These are phyloP conservation scores for Alternaria gansuensis DNA, from an alignment of 2,329 filamentous ascomycete genomes.

Conservation along the genomic window DNA sequence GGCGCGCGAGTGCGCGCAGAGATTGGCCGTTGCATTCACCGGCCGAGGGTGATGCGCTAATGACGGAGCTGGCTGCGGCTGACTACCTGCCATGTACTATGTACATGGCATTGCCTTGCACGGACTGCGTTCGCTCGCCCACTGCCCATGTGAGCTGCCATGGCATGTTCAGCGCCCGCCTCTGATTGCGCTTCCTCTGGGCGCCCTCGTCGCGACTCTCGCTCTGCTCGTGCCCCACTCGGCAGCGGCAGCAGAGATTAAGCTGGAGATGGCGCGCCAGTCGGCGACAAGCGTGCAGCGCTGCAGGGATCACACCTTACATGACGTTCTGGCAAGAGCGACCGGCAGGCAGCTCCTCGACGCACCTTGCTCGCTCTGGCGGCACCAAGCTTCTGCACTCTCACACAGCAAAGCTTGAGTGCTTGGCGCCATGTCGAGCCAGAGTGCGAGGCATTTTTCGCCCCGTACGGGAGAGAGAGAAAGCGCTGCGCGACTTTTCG, in stretches of 20 bases:
- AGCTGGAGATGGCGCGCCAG: conserved; percentile 35
- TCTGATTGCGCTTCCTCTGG: neutral
- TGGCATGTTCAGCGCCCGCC: neutral
- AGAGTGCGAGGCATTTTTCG: conserved; percentile 21
- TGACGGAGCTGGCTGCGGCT: conserved; percentile 10
- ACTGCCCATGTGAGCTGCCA: neutral
- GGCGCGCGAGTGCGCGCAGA: conserved; percentile 17
- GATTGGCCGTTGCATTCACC: conserved; percentile 27
- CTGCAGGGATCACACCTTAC: conserved; percentile 18
- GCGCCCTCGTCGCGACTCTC: neutral
- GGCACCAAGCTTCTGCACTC: conserved; percentile 20
- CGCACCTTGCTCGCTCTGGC: conserved; percentile 3
- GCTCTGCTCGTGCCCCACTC: conserved; percentile 13
- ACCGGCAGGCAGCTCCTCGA: conserved; percentile 7
- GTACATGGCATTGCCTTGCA: too few species aligned
- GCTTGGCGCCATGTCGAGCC: conserved; percentile 13
- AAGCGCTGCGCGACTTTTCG: conserved; percentile 19
- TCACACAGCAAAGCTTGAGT: conserved; percentile 15
- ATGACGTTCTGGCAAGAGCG: conserved; percentile 22
- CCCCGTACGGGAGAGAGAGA: conserved; percentile 15
- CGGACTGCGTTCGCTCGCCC: too few species aligned
- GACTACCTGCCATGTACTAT: neutral
- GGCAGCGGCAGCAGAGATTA: conserved; percentile 34
- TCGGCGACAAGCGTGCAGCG: conserved; percentile 21
- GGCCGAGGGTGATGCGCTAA: conserved; percentile 19